Evolutionary conservation across 257 asterid genomes (phyloP).

Genomic region (Salvia rosmarinus): DNA sequence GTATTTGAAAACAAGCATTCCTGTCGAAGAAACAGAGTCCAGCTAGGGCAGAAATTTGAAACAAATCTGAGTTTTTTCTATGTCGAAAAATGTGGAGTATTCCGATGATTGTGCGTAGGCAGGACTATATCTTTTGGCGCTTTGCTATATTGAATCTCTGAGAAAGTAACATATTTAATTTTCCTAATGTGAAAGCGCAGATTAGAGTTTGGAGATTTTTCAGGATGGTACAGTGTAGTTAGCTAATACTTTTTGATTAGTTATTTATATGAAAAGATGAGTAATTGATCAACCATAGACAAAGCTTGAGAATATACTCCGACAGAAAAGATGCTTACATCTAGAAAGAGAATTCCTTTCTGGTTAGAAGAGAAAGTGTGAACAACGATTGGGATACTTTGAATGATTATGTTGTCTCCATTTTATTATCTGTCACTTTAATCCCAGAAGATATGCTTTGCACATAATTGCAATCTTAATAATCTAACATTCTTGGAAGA

Average conservation of each 20-base stretch:
- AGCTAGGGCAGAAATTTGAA: conserved; percentile 18
- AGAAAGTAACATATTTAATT: conserved; percentile 2
- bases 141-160: neutral
- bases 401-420: neutral
- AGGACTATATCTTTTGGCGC: neutral
- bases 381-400: neutral
- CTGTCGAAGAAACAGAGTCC: neutral
- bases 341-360: neutral
- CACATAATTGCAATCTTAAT: neutral
- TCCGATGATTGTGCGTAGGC: neutral
- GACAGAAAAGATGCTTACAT: neutral
- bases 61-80: conserved; percentile 35
- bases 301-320: neutral
- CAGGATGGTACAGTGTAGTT: neutral
- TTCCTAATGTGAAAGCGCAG: neutral
- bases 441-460: neutral
- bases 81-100: neutral
- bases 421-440: neutral
- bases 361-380: neutral
- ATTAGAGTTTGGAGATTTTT: neutral
- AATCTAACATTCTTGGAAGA: neutral
- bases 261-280: too few relatives aligned
- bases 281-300: neutral
- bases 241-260: too few relatives aligned
- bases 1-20: neutral